Evolutionary conservation across 306 rosid genomes (phyloP).

Genomic region (Casuarina equisetifolia): DNA sequence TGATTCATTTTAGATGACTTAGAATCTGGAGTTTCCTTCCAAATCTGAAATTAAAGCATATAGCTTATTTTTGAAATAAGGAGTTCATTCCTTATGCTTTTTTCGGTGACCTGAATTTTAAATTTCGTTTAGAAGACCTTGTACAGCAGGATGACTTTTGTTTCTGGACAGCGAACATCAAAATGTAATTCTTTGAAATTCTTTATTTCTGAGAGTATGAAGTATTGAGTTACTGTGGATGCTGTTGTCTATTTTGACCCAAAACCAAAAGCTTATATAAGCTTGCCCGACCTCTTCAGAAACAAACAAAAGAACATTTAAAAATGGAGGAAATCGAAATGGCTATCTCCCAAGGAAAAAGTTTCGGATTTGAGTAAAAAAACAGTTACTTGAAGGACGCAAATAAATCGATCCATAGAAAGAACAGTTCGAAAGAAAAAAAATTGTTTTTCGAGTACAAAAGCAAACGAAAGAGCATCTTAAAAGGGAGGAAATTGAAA

Average conservation of each 20-base stretch:
- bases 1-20: background rate
- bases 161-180: background rate
- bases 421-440: too few relatives aligned
- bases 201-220: background rate
- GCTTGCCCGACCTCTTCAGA: too few relatives aligned
- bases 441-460: too few relatives aligned
- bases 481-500: too few relatives aligned
- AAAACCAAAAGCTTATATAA: too few relatives aligned
- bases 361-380: too few relatives aligned
- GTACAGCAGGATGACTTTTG: background rate
- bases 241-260: background rate
- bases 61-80: background rate
- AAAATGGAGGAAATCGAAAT: too few relatives aligned
- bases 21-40: background rate
- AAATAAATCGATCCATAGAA: too few relatives aligned
- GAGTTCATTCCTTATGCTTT: background rate
- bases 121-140: background rate
- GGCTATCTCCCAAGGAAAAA: too few relatives aligned
- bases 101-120: background rate
- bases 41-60: background rate
- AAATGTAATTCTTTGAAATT: background rate
- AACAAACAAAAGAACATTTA: too few relatives aligned
- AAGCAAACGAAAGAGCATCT: too few relatives aligned
- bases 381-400: too few relatives aligned
- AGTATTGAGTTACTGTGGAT: background rate